phyloP scores from a whole-genome alignment of 2,329 filamentous ascomycete genomes.

The Esteya vermicola region DNA sequence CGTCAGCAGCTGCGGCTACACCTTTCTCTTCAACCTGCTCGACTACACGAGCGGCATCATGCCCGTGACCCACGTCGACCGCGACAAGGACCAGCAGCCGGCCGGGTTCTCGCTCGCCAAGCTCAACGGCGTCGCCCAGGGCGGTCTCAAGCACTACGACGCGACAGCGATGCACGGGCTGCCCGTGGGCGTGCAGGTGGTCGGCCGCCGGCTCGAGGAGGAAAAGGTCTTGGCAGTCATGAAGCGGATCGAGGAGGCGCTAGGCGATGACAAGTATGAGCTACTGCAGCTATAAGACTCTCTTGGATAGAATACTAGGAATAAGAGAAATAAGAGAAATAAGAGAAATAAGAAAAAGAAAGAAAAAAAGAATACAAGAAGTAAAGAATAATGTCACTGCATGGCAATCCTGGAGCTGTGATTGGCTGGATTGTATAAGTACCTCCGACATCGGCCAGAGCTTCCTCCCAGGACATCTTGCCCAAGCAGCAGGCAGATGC shows the following conservation, averaged over 20 bases:
- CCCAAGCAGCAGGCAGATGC: too few relatives aligned
- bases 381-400: too few relatives aligned
- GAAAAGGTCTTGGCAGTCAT: slow-evolving; percentile 77
- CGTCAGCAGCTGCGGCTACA: slow-evolving; percentile 79
- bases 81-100: slow-evolving; percentile 50
- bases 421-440: background rate
- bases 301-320: too few relatives aligned
- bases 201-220: slow-evolving; percentile 67
- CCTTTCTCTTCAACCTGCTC: slow-evolving; percentile 82
- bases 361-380: too few relatives aligned
- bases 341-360: too few relatives aligned
- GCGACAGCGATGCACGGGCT: slow-evolving; percentile 71
- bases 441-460: slow-evolving; percentile 1
- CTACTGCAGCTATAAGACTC: slow-evolving; percentile 32
- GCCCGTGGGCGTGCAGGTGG: slow-evolving; percentile 73
- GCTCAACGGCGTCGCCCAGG: slow-evolving; percentile 65
- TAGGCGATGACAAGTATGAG: slow-evolving; percentile 43
- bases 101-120: slow-evolving; percentile 42
- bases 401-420: too few relatives aligned
- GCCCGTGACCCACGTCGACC: slow-evolving; percentile 75
- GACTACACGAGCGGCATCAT: slow-evolving; percentile 77
- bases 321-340: too few relatives aligned
- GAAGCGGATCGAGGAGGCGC: slow-evolving; percentile 60
- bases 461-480: too few relatives aligned
- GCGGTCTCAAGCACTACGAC: slow-evolving; percentile 79